Base-by-base conservation (phyloP, 2,329 filamentous ascomycete species). In the Zymoseptoria tritici region DNA sequence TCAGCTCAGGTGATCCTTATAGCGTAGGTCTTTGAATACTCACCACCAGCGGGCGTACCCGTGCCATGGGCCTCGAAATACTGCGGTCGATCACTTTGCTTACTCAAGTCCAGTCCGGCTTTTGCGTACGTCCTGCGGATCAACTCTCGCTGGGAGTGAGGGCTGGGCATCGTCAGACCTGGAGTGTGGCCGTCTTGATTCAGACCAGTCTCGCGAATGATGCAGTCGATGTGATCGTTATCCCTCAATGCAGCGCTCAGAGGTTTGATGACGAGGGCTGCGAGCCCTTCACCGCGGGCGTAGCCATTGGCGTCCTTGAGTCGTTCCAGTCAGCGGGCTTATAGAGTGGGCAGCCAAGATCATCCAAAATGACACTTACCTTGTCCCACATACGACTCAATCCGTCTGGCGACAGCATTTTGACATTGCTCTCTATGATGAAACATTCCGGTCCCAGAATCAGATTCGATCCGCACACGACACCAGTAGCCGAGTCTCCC, bases 241-340 rank as follows among this genome's bases (percentile, higher is more conserved):
- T 63, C 62, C 20, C 19, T 57, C 11, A 67, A 19, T 1, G 65
- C 65, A 6, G 56, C 29, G 51, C 53, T 57, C 4, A 67, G 49
- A 4, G 49, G 55, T 52, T 67, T 65, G 6, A 66, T 13, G 24
- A 65, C 53, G 4, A 64, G 24, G 0, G 74, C 71, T 0, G 77
- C 77, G 5, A 83, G 68, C 0, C 81, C 82, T 56, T 86, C 83
- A 9, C 80, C 81, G 0, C 81, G 74, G 19, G 74, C 80, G 67
- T 77, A 81, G 5, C 80, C 81, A 64, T 82, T 72, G 0, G 79
- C 81, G 2, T 66, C 63, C 2, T 65, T 22, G 52, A 50, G 49
- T 8, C 8, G 8, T 19, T 22, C 21, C 16, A 19, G 49, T 50
- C 49, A 50, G 49, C 16, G 2, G 3, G 3, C 3, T 8, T 9